Percentiles rank a stretch among this genome's conserved stretches.
These are phyloP conservation scores for Monilinia laxa DNA, from an alignment of 2,329 filamentous ascomycete species.

Conservation along the genomic window DNA sequence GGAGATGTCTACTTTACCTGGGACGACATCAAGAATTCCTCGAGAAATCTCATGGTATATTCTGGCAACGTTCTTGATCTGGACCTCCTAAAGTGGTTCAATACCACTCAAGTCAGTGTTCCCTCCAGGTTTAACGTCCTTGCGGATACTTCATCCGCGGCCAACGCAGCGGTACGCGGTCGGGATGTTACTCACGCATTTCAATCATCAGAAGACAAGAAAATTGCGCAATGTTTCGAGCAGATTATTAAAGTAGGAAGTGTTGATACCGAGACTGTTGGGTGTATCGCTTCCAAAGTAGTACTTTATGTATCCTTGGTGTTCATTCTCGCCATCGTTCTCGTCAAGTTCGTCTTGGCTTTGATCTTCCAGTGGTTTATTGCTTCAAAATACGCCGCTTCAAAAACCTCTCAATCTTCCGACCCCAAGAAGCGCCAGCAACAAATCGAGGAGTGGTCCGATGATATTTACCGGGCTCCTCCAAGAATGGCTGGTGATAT, in stretches of 20 bases:
- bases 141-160: constrained; percentile 60
- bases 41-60: constrained; percentile 90
- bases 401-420: constrained; percentile 78
- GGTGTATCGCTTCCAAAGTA: constrained; percentile 95
- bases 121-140: constrained; percentile 79
- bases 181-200: constrained; percentile 88
- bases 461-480: constrained; percentile 93
- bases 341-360: constrained; percentile 83
- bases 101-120: constrained; percentile 72
- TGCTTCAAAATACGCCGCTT: constrained; percentile 77
- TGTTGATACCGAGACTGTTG: constrained; percentile 92
- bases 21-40: constrained; percentile 86
- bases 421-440: constrained; percentile 81
- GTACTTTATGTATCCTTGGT: constrained; percentile 91
- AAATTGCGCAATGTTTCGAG: constrained; percentile 80
- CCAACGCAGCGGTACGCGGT: constrained; percentile 68
- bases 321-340: constrained; percentile 88
- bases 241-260: constrained; percentile 95
- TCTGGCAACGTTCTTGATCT: constrained; percentile 92
- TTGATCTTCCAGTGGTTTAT: constrained; percentile 96
- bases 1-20: constrained; percentile 96
- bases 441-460: constrained; percentile 96
- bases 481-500: constrained; percentile 76
- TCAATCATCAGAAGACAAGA: constrained; percentile 75
- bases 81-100: constrained; percentile 86